Evolutionary conservation across 2,329 filamentous ascomycete genomes (phyloP).

Genomic region (Aurifilum marmelostoma): DNA sequence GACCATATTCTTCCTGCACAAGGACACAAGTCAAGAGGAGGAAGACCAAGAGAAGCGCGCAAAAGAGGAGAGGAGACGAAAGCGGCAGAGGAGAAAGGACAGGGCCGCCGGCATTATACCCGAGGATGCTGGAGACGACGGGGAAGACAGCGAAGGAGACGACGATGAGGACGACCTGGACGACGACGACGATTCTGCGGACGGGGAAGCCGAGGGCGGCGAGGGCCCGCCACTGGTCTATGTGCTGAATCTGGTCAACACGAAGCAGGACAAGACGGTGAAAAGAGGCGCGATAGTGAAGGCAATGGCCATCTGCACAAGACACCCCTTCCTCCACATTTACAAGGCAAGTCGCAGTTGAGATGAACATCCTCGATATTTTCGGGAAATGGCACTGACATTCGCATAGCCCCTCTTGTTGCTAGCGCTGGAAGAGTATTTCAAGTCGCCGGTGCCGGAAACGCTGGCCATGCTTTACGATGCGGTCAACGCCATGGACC

Average conservation of each 20-base stretch:
- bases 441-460: conserved; percentile 85
- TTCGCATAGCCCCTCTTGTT: conserved; percentile 76
- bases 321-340: conserved; percentile 96
- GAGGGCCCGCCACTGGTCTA: conserved; percentile 95
- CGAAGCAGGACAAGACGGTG: conserved; percentile 90
- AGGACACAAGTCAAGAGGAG: conserved; percentile 83
- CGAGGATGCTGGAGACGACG: conserved; percentile 53
- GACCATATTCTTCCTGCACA: conserved; percentile 99
- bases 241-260: conserved; percentile 96
- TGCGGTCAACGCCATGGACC: conserved; percentile 93
- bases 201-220: conserved; percentile 68
- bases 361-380: neutral
- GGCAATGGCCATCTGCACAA: conserved; percentile 97
- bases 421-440: conserved; percentile 93
- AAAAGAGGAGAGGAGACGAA: conserved; percentile 56
- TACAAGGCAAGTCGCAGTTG: conserved; percentile 68
- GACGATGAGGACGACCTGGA: conserved; percentile 54
- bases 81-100: conserved; percentile 57
- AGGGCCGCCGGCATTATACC: conserved; percentile 52
- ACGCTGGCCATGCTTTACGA: conserved; percentile 88
- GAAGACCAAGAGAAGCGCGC: conserved; percentile 72
- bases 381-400: conserved; percentile 28
- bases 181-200: conserved; percentile 55
- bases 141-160: conserved; percentile 44
- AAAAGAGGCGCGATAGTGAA: conserved; percentile 95